Base-by-base conservation (phyloP, 495 filamentous ascomycete species). In the Penicillium coprophilum region DNA sequence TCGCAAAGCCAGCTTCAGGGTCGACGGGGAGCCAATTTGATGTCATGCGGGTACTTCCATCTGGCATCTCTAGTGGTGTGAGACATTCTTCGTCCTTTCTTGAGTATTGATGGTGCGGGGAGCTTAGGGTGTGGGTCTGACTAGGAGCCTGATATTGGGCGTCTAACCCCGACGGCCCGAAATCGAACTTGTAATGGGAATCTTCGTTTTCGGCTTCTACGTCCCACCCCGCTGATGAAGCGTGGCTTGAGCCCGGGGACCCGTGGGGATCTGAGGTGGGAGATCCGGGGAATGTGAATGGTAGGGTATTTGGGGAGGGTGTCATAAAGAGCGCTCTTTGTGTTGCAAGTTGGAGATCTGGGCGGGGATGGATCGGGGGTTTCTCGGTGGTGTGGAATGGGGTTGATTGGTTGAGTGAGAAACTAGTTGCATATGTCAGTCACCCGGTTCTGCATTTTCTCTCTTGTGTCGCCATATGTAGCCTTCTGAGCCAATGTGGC, bases 11-110 rank as follows among this genome's bases (percentile, higher is more conserved):
- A n/a, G 62, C 71, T 15, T 62, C 54, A 0, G 69, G 63, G 46
- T 75, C 72, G 0, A 75, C 72, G 4, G 72, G 72, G 2, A 75
- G 59, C 72, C 72, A 75, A 51, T 75, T 75, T 3, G 63, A 51
- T 10, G 69, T 71, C 30, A 65, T 53, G 17, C 72, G 71, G 2
- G 67, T 72, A 36, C 57, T 68, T 0, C 72, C 72, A 45, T 75
- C 72, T 2, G 72, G 72, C 72, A 75, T 75, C 43, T 75, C 71
- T 21, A 75, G 59, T 15, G 65, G 66, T 28, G 69, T 69, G 9
- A 67, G 52, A 12, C 24, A 55, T 0, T 66, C 62, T 6, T 68
- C 57, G 6, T 60, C 57, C 32, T 31, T 20, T 47, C 32, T 4
- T 6, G 28, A 34, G 31, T 21, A 15, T 36, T 2, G 10, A 15